Evolutionary conservation across 768 basidiomycete species (phyloP).

Genomic region (Leccinum variicolor): DNA sequence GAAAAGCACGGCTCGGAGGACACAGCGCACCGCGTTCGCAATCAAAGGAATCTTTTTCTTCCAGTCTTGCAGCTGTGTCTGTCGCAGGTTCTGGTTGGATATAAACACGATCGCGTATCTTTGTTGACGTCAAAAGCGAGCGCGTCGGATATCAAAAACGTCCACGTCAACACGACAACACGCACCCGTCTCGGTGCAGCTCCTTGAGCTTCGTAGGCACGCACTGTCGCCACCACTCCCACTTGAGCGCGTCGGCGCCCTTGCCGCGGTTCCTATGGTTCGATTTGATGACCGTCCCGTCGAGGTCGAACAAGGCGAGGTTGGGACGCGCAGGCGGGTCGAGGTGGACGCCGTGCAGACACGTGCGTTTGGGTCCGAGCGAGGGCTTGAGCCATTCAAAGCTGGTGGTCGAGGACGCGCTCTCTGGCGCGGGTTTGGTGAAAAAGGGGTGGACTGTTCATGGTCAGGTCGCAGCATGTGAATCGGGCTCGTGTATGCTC

Average conservation of each 20-base stretch:
- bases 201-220: conserved; percentile 65
- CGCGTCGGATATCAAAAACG: background rate
- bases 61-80: conserved; percentile 55
- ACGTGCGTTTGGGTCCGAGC: conserved; percentile 34
- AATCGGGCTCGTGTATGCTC: background rate
- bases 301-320: conserved; percentile 81
- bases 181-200: conserved; percentile 59
- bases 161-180: background rate
- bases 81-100: conserved; percentile 72
- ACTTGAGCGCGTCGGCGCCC: conserved; percentile 32
- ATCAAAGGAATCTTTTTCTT: conserved; percentile 73
- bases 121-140: background rate
- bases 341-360: conserved; percentile 34
- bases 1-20: background rate
- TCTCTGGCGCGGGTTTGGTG: conserved; percentile 19
- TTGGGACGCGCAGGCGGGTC: conserved; percentile 40
- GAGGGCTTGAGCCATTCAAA: conserved; percentile 35
- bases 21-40: conserved; percentile 50
- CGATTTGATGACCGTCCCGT: conserved; percentile 78
- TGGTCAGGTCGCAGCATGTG: background rate
- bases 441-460: conserved; percentile 42
- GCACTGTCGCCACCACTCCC: conserved; percentile 65
- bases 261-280: conserved; percentile 32
- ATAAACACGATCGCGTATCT: conserved; percentile 75
- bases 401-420: background rate